These are phyloP conservation scores for Venturia pyrina DNA, from an alignment of 2,329 filamentous ascomycete species.

Conservation along the genomic window DNA sequence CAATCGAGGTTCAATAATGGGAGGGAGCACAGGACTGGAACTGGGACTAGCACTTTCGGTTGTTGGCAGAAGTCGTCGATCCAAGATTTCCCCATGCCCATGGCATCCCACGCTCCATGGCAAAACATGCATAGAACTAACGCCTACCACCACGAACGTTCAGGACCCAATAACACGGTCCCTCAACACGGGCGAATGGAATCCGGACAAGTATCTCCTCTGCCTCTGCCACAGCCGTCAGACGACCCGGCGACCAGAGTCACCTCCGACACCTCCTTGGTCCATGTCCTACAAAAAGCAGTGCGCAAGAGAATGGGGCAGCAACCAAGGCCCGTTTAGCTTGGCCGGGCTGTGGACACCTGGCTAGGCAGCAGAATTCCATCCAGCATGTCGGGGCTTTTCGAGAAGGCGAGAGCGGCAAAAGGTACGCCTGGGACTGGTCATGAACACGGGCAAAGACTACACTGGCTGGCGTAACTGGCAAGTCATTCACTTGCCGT, in stretches of 20 bases:
- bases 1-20: neutral
- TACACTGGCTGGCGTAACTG: neutral
- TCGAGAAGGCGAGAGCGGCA: neutral
- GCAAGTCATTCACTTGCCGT: neutral
- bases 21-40: neutral
- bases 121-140: constrained; percentile 1
- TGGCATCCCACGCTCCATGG: neutral
- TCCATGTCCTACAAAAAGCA: neutral
- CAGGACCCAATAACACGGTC: neutral
- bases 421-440: no score
- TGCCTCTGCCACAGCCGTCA: neutral
- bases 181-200: neutral
- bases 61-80: neutral
- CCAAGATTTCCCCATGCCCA: neutral
- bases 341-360: neutral
- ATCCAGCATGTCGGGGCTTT: neutral
- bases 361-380: constrained; percentile 4
- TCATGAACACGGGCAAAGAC: neutral
- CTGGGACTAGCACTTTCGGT: neutral
- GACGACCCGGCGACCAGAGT: neutral
- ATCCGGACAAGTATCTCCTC: neutral
- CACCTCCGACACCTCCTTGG: neutral
- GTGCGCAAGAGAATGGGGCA: neutral
- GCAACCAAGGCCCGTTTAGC: neutral
- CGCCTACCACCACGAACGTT: neutral